Conservation (phyloP, 129 eudicot species). For the Artemisia tridentata region DNA sequence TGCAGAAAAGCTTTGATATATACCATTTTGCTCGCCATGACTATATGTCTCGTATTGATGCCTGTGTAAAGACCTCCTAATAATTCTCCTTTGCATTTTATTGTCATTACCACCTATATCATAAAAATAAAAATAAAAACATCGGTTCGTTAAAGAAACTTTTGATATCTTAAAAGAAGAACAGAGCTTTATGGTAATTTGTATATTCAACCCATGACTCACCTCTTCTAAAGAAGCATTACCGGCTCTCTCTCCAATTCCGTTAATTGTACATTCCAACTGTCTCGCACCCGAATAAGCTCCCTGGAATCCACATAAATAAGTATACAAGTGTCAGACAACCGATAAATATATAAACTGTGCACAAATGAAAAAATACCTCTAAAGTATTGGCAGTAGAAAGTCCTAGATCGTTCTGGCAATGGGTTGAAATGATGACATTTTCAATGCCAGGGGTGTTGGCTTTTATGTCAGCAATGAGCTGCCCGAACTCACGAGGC, state of each 20-base stretch:
- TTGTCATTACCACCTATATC: slow-evolving; percentile 26
- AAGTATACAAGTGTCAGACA: slow-evolving; percentile 1
- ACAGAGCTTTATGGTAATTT: too few relatives aligned
- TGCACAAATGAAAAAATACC: slow-evolving; percentile 6
- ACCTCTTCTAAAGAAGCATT: slow-evolving; percentile 41
- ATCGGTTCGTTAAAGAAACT: neutral
- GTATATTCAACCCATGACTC: neutral
- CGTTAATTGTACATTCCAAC: slow-evolving; percentile 30
- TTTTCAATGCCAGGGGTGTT: slow-evolving; percentile 31
- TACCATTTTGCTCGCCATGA: slow-evolving; percentile 31
- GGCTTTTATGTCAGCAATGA: slow-evolving; percentile 30
- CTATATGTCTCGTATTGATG: slow-evolving; percentile 23
- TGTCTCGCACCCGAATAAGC: slow-evolving; percentile 33
- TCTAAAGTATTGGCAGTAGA: slow-evolving; percentile 38
- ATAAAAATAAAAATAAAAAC: neutral
- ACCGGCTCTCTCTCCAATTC: slow-evolving; percentile 42
- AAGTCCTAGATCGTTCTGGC: slow-evolving; percentile 39
- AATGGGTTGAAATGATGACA: slow-evolving; percentile 34
- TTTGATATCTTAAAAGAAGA: too few relatives aligned
- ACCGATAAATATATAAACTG: neutral
- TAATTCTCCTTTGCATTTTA: slow-evolving; percentile 28
- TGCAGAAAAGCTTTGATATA: neutral
- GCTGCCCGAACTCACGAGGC: slow-evolving; percentile 31
- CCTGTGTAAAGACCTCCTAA: slow-evolving; percentile 33
- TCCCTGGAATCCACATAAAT: slow-evolving; percentile 20